These are phyloP conservation scores for Arthroderma sp. DNA, from an alignment of 2,329 filamentous ascomycete species.

Conservation along the genomic window DNA sequence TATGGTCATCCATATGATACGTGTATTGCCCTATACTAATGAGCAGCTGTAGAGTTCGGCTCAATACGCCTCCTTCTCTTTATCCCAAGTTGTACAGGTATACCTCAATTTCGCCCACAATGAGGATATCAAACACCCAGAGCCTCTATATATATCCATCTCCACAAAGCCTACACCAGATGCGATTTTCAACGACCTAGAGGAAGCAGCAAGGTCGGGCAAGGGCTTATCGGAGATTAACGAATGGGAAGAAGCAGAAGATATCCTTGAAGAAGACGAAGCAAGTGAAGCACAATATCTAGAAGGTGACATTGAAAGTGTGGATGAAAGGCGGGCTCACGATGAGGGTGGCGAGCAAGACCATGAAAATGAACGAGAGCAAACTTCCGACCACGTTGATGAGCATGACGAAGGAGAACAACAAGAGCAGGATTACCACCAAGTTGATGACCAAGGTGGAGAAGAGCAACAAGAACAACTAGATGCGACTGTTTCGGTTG, in stretches of 20 bases:
- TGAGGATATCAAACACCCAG: conserved; percentile 40
- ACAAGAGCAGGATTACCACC: not conserved
- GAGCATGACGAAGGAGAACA: not conserved
- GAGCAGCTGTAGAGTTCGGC: conserved; percentile 34
- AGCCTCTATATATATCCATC: conserved; percentile 47
- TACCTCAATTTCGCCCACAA: conserved; percentile 48
- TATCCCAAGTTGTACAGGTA: conserved; percentile 46
- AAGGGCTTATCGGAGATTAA: conserved; percentile 40
- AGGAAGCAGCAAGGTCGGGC: conserved; percentile 41
- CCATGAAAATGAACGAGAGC: conserved; percentile 10
- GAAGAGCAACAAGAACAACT: not conserved
- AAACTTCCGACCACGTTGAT: not conserved
- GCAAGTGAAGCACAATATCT: conserved; percentile 4
- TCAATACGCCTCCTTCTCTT: conserved; percentile 35
- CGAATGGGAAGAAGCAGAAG: conserved; percentile 11
- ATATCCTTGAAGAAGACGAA: conserved; percentile 2
- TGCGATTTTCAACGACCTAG: conserved; percentile 40
- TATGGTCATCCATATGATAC: conserved; percentile 23
- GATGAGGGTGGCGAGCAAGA: conserved; percentile 13
- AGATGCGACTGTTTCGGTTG: not conserved
- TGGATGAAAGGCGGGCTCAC: conserved; percentile 14
- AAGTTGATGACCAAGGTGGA: not conserved
- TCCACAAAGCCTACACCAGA: conserved; percentile 41
- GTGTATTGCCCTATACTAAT: not conserved
- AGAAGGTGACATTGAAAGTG: conserved; percentile 17